These are phyloP conservation scores for Extremus antarcticus DNA, from an alignment of 495 filamentous ascomycete species.

Conservation along the genomic window DNA sequence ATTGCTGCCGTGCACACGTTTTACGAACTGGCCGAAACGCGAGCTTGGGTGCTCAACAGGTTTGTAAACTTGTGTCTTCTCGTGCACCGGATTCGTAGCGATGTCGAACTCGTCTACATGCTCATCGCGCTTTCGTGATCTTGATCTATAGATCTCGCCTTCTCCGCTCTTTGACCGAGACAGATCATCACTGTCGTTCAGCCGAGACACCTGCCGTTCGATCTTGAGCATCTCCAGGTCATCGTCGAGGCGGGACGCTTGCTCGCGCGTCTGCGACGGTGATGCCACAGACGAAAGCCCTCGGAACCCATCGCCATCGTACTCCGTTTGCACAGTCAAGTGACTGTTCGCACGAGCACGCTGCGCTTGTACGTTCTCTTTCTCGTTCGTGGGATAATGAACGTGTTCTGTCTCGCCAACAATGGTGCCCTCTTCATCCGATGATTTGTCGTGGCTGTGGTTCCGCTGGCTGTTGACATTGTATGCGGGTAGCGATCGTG, in stretches of 20 bases:
- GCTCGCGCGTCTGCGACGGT: constrained; percentile 43
- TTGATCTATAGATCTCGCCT: constrained; percentile 6
- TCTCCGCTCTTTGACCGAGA: constrained; percentile 26
- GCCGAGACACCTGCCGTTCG: constrained; percentile 59
- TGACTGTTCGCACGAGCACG: constrained; percentile 12
- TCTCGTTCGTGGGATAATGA: constrained; percentile 16
- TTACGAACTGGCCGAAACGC: constrained; percentile 49
- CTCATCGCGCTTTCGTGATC: constrained; percentile 40
- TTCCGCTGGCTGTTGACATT: constrained; percentile 14
- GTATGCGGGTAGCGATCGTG: constrained; percentile 17
- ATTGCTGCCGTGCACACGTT: constrained; percentile 61
- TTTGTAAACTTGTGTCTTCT: constrained; percentile 55
- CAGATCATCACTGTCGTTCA: constrained; percentile 38
- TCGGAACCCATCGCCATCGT: constrained; percentile 29
- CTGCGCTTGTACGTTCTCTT: constrained; percentile 6
- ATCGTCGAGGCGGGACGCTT: constrained; percentile 65
- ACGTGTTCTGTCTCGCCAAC: constrained; percentile 12
- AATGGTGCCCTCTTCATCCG: constrained; percentile 25
- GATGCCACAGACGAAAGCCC: constrained; percentile 25
- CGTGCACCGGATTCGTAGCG: constrained; percentile 62
- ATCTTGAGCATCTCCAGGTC: constrained; percentile 74
- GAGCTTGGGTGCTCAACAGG: constrained; percentile 57
- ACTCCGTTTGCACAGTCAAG: constrained; percentile 28
- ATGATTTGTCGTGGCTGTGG: constrained; percentile 17
- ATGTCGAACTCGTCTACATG: constrained; percentile 77